Evolutionary conservation across 441 rosid genomes (phyloP), one percentile per base, ranked within the genome.

Genomic region (Flueggea neowawraea): DNA sequence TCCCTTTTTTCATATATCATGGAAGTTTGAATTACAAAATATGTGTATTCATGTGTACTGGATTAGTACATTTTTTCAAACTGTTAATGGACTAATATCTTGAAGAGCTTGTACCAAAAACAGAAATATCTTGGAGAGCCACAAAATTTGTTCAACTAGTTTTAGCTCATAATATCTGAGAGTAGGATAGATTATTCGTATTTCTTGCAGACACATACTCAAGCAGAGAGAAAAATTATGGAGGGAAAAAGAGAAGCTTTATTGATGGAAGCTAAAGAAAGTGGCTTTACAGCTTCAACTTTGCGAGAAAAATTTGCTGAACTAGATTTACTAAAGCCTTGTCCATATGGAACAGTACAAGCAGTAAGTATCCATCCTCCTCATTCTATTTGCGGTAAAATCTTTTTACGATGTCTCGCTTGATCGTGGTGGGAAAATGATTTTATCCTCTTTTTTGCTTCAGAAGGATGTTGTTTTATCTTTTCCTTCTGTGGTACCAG

Each of bases 141-240:
- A 5, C 41, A n/a, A n/a, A n/a, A n/a, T n/a, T n/a, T n/a, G n/a
- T n/a, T n/a, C n/a, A 36, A n/a, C 9, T 49, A 45, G 6, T 6
- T 13, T 28, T 44, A 11, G 31, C 60, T 39, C 36, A 33, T 32
- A 31, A 13, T 14, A 32, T 49, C 16, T 11, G 16, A 17, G 15
- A 45, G 51, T 17, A 31, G 6, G 39, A 54, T 54, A 55, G 45
- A 36, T 43, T 62, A 54, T 63, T 57, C 60, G 51, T 36, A 8
- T 36, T 36, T 1, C 44, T 66, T 72, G 52, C 54, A 86, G 89
- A 86, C 93, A 41, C 86, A 84, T 3, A 84, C 89, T 22, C 89
- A 86, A 80, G 93, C 93, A 54, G 89, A 86, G 73, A 86, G 76
- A 64, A 84, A 82, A 67, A 82, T 86, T 31, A 62, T 71, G 79